A percentile compares a stretch with the other conserved stretches of the same genome.
Conservation (phyloP, 2,329 filamentous ascomycete species). For the Fusarium sp. region DNA sequence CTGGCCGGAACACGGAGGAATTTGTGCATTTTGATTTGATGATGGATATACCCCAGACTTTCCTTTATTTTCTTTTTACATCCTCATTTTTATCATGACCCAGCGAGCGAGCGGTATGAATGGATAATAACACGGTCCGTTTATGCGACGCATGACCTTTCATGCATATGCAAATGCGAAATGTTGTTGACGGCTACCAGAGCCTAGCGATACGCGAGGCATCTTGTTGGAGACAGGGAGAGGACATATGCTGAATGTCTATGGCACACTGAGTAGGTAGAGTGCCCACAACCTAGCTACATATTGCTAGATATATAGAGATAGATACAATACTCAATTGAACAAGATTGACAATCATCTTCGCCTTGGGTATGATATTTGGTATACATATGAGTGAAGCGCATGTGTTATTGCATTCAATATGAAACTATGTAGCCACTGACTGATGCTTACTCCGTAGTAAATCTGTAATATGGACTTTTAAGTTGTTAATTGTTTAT, state of each 20-base stretch:
- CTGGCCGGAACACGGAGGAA: conserved; percentile 36
- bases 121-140: conserved; percentile 19
- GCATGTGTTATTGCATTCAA: no score
- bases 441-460: no score
- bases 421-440: no score
- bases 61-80: conserved; percentile 35
- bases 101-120: conserved; percentile 32
- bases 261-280: not conserved
- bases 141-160: conserved; percentile 20
- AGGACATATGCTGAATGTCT: conserved; percentile 17
- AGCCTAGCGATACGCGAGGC: conserved; percentile 13
- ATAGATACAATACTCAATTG: conserved; percentile 26
- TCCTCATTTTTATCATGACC: conserved; percentile 31
- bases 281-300: conserved; percentile 4
- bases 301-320: conserved; percentile 7
- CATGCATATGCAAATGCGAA: conserved; percentile 6
- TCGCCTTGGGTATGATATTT: not conserved
- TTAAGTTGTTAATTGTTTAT: not conserved
- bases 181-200: conserved; percentile 11
- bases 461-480: no score
- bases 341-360: conserved; percentile 25
- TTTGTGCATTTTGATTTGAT: conserved; percentile 46
- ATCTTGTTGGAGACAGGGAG: conserved; percentile 9
- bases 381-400: not conserved
- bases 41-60: conserved; percentile 52